Evolutionary conservation across 257 asterid genomes (phyloP).

Genomic region (Solanum verrucosum): DNA sequence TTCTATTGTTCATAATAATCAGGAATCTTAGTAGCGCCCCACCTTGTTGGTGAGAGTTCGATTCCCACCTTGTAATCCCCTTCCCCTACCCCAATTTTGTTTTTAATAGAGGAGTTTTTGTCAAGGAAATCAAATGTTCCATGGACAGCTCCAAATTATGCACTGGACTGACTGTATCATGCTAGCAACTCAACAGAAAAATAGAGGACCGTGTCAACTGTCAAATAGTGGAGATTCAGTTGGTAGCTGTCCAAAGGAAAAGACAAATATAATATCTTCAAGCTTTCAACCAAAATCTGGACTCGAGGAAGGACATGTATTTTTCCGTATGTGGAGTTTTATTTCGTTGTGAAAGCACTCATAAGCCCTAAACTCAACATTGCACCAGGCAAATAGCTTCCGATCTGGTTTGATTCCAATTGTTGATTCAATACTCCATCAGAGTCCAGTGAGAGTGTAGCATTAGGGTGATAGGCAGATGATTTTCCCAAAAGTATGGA

Average conservation of each 20-base stretch:
- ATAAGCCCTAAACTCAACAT: background rate
- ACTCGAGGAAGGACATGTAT: background rate
- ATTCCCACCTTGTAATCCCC: no score
- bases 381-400: background rate
- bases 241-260: background rate
- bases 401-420: background rate
- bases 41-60: no score
- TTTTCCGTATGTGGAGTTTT: background rate
- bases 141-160: background rate
- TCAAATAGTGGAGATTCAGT: background rate
- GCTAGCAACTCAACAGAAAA: background rate
- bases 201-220: background rate
- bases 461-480: background rate
- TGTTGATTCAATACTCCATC: background rate
- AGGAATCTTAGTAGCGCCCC: no score
- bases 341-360: background rate
- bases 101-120: background rate
- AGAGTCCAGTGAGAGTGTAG: background rate
- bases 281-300: background rate
- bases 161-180: background rate
- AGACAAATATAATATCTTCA: background rate
- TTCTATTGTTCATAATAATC: background rate
- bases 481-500: background rate
- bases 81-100: no score
- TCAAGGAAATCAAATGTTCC: background rate